A percentile compares a stretch with the other conserved stretches of the same genome.
Evolutionary conservation across 768 basidiomycete genomes (phyloP).

Genomic region (Cystobasidium ongulense): DNA sequence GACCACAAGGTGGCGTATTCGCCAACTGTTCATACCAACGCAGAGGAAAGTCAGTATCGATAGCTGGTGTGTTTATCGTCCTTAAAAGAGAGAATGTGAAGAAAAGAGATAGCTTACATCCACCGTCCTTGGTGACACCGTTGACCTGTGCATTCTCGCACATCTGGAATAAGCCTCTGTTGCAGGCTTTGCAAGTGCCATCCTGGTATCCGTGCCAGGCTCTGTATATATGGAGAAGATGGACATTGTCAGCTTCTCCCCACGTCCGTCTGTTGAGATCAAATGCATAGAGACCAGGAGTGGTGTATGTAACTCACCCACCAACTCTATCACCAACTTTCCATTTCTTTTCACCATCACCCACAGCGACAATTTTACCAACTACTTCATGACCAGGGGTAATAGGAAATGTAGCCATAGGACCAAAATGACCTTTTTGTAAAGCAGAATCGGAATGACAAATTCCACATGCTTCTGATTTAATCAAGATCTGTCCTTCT

Average conservation of each 20-base stretch:
- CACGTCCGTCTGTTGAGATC: not conserved
- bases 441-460: not conserved
- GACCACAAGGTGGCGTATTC: slow-evolving; percentile 42
- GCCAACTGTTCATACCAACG: slow-evolving; percentile 37
- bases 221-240: slow-evolving; percentile 28
- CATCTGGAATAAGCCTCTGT: slow-evolving; percentile 23
- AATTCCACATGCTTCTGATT: slow-evolving; percentile 11
- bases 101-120: slow-evolving; percentile 1
- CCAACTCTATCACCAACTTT: slow-evolving; percentile 42
- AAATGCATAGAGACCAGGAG: not conserved
- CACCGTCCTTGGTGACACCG: slow-evolving; percentile 34
- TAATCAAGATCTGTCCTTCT: slow-evolving; percentile 33
- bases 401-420: slow-evolving; percentile 13
- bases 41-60: not conserved
- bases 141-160: slow-evolving; percentile 41
- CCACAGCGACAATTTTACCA: slow-evolving; percentile 38
- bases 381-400: slow-evolving; percentile 38
- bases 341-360: slow-evolving; percentile 33
- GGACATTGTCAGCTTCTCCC: slow-evolving; percentile 17
- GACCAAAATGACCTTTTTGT: not conserved
- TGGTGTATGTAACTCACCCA: not conserved
- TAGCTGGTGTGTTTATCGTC: no score
- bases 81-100: no score
- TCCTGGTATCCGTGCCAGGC: slow-evolving; percentile 31
- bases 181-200: slow-evolving; percentile 29